Base-by-base conservation (phyloP, 2,329 filamentous ascomycete species). In the Paracoccidioides lutzii region DNA sequence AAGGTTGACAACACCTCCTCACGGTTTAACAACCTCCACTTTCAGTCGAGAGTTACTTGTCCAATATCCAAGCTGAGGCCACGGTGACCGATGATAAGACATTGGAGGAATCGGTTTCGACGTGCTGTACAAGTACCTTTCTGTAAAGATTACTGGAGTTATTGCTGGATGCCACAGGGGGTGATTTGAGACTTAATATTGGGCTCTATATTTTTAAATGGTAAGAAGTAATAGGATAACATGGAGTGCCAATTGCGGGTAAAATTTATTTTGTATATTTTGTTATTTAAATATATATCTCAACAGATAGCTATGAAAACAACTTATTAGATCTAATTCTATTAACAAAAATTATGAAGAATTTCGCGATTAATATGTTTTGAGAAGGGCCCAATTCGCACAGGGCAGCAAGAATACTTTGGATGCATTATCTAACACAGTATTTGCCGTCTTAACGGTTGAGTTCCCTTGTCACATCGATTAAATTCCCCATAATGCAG, bases 11-110 rank as follows among this genome's bases (percentile, higher is more conserved):
- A 56, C 43, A 70, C 67, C 0, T 67, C 68, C 0, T 57, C 59
- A 35, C 70, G 68, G 68, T 71, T 69, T 28, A 49, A 54, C 33
- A 60, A 59, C 35, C 61, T 71, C 0, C 68, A 68, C 0, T 59
- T 62, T 62, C 65, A 2, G 65, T 67, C n/a, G 65, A 69, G 58
- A 65, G 59, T 43, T 70, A 69, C 55, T 58, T 70, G 46, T 59
- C 64, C 22, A 12, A 40, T 32, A 35, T 42, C 48, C n/a, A 45
- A 43, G 15, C 10, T 45, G 30, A 53, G 38, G 15, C 48, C 2
- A 52, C 41, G 4, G 50, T 46, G 2, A 46, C 33, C 10, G 35
- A 37, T 12, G 35, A 37, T 12, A 53, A 38, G 52, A 15, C 49
- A 41, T 22, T 52, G 22, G 42, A 41, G 14, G 32, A 30, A n/a